Conservation (phyloP, 2,329 filamentous ascomycete genomes). For the Grosmannia serpens region DNA sequence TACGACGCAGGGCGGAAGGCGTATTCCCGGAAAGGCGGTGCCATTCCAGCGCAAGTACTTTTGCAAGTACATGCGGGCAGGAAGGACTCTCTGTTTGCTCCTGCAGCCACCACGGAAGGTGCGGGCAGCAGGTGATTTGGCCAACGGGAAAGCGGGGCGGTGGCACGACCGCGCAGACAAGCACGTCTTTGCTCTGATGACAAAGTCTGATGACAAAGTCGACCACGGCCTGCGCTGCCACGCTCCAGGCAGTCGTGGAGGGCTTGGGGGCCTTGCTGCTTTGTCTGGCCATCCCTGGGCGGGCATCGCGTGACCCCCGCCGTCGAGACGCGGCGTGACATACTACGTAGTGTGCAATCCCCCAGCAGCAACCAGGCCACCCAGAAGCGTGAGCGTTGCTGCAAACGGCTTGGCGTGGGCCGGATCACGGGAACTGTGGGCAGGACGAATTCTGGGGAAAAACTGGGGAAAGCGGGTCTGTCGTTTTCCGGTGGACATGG, state of each 20-base stretch:
- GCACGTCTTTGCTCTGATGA: neutral
- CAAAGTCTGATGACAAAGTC: neutral
- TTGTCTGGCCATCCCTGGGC: conserved; percentile 6
- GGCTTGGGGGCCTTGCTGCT: neutral
- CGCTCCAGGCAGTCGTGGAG: neutral
- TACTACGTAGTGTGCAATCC: neutral
- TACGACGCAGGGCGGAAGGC: no score
- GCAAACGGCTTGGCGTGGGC: conserved; percentile 4
- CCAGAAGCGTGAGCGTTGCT: neutral
- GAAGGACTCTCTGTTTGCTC: no score
- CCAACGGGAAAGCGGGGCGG: neutral
- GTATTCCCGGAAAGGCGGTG: no score
- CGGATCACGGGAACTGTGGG: conserved; percentile 10
- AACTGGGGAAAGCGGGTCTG: conserved; percentile 11
- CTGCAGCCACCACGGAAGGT: neutral
- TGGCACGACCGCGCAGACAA: neutral
- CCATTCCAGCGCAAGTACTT: no score
- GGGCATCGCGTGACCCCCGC: conserved; percentile 3
- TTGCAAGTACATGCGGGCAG: no score
- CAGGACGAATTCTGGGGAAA: conserved; percentile 12
- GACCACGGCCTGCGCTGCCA: no score
- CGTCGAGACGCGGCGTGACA: neutral
- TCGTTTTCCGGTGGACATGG: no score
- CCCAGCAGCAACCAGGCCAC: neutral
- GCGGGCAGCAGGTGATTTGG: neutral